Conservation (phyloP, 2,329 filamentous ascomycete species). For the Trichoderma harzianum region DNA sequence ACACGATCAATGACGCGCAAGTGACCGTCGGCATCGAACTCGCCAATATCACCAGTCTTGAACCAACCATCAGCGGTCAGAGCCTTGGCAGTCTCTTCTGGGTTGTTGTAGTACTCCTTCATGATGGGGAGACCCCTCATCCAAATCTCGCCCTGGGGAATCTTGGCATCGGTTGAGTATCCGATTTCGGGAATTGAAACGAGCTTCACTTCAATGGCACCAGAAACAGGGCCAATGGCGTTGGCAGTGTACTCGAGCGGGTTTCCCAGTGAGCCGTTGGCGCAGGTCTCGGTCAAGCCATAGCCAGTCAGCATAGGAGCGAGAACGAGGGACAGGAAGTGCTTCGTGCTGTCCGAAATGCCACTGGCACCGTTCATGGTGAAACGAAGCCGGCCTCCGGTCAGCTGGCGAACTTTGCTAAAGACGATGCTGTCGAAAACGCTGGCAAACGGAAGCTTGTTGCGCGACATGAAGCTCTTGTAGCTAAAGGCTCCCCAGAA, state of each 20-base stretch:
- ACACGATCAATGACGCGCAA: constrained; percentile 88
- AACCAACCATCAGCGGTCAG: constrained; percentile 90
- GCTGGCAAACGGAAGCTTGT: constrained; percentile 61
- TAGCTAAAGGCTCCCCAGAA: constrained; percentile 67
- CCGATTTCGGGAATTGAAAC: constrained; percentile 87
- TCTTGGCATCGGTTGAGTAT: constrained; percentile 69
- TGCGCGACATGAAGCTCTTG: constrained; percentile 56
- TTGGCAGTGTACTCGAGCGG: constrained; percentile 78
- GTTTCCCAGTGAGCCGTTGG: constrained; percentile 77
- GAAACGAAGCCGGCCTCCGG: constrained; percentile 82
- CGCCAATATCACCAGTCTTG: constrained; percentile 92
- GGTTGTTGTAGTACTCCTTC: constrained; percentile 77
- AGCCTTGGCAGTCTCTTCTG: constrained; percentile 75
- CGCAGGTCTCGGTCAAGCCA: constrained; percentile 88
- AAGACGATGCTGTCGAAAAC: constrained; percentile 83
- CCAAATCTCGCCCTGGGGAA: constrained; percentile 89
- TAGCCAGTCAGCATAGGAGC: constrained; percentile 95
- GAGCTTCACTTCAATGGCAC: constrained; percentile 81
- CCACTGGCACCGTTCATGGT: constrained; percentile 94
- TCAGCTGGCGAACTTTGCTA: constrained; percentile 85
- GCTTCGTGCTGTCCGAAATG: constrained; percentile 80
- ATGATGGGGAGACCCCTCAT: constrained; percentile 76
- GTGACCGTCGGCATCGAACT: constrained; percentile 77
- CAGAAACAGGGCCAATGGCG: constrained; percentile 74
- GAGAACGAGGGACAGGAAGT: constrained; percentile 87